phyloP scores from a whole-genome alignment of 2,329 filamentous ascomycete species.

The Achaetomium macrosporum region DNA sequence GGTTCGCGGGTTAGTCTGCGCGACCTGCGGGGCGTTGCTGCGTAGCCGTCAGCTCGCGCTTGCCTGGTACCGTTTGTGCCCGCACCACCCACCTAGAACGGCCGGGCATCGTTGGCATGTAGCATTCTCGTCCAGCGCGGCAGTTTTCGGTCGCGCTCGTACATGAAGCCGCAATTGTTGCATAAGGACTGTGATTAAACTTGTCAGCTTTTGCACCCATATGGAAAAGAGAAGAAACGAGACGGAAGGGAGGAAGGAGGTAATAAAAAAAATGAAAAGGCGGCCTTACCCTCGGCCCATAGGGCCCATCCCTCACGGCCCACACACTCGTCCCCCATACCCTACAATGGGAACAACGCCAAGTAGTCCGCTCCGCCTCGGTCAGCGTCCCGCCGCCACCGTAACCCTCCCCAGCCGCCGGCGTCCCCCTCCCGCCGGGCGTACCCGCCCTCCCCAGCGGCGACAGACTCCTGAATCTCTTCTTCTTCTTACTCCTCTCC shows the following conservation, averaged over 20 bases:
- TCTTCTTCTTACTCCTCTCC: constrained; percentile 92
- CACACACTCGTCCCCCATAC: constrained; percentile 88
- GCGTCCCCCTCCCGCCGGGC: constrained; percentile 69
- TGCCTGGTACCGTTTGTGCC: background rate
- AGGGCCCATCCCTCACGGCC: constrained; percentile 88
- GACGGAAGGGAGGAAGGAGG: background rate
- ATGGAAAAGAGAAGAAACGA: background rate
- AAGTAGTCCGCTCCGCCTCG: constrained; percentile 72
- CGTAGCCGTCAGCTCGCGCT: background rate
- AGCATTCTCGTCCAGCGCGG: constrained; percentile 71
- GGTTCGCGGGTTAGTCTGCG: constrained; percentile 1
- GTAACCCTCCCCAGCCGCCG: constrained; percentile 64
- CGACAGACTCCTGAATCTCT: constrained; percentile 81
- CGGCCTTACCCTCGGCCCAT: constrained; percentile 68
- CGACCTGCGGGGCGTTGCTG: constrained; percentile 2
- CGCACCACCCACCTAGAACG: constrained; percentile 19
- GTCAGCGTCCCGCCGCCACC: constrained; percentile 60
- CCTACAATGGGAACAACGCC: constrained; percentile 83
- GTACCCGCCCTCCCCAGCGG: constrained; percentile 62
- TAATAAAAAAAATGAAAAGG: constrained; percentile 9
- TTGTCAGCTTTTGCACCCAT: constrained; percentile 19
- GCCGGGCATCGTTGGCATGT: constrained; percentile 41
- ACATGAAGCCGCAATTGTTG: constrained; percentile 86
- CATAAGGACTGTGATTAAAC: constrained; percentile 62
- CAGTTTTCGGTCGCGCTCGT: constrained; percentile 78